Evolutionary conservation across 2,329 filamentous ascomycete species (phyloP).

Genomic region (Leptographium radiaticola): DNA sequence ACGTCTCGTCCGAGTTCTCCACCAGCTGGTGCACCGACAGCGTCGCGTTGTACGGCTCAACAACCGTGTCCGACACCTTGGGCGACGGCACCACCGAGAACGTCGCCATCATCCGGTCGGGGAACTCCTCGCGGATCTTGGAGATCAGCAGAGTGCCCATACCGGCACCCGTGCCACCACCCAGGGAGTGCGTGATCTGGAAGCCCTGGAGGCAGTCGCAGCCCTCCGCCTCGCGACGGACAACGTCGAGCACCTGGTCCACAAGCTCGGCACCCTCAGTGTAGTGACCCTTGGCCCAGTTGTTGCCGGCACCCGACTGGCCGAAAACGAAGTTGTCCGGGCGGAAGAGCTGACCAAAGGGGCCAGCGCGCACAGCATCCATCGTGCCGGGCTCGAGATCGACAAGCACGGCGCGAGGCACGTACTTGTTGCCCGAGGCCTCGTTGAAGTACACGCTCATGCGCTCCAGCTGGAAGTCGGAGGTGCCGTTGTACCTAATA

Average conservation of each 20-base stretch:
- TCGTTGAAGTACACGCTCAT: constrained; percentile 59
- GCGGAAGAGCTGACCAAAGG: constrained; percentile 97
- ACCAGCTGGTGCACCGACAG: constrained; percentile 98
- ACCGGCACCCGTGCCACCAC: constrained; percentile 99
- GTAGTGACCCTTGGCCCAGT: constrained; percentile 99
- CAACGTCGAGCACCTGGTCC: constrained; percentile 94
- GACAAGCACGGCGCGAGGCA: constrained; percentile 97
- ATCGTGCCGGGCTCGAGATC: constrained; percentile 99
- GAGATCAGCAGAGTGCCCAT: constrained; percentile 99
- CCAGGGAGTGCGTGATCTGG: constrained; percentile 99
- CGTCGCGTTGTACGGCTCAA: constrained; percentile 99
- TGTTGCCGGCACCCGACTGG: constrained; percentile 99
- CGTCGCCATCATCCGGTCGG: constrained; percentile 99
- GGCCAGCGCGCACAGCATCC: constrained; percentile 96
- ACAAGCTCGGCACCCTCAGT: constrained; percentile 99
- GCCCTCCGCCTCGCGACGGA: constrained; percentile 95
- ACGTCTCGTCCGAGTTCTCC: constrained; percentile 99
- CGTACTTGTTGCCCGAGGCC: constrained; percentile 96
- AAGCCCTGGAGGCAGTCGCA: constrained; percentile 99
- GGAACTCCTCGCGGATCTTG: constrained; percentile 99
- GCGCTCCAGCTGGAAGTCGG: constrained; percentile 97
- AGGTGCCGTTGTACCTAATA: constrained; percentile 84
- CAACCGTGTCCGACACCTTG: constrained; percentile 99
- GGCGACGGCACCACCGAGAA: constrained; percentile 98
- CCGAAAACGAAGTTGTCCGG: constrained; percentile 99